Evolutionary conservation across 2,329 filamentous ascomycete species (phyloP).

Genomic region (Calonectria pauciramosa): DNA sequence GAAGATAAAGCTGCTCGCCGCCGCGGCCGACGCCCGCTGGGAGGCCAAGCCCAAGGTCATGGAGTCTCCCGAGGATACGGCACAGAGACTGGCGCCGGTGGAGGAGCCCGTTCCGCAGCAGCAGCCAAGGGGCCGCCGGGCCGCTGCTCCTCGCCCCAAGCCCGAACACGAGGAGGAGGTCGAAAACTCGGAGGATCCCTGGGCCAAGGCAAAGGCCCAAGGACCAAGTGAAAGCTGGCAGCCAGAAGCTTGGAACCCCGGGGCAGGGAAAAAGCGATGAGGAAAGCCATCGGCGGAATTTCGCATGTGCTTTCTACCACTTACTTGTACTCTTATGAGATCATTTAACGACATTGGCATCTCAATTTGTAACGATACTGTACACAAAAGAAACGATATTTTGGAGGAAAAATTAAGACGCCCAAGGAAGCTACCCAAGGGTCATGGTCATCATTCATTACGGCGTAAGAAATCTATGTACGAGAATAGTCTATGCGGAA

Average conservation of each 20-base stretch:
- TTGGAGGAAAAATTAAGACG: background rate
- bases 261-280: slow-evolving; percentile 51
- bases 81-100: slow-evolving; percentile 32
- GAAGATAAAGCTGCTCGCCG: slow-evolving; percentile 68
- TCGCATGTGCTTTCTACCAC: background rate
- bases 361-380: slow-evolving; percentile 28
- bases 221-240: slow-evolving; percentile 77
- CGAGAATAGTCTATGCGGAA: slow-evolving; percentile 36
- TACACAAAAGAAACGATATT: slow-evolving; percentile 21
- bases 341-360: background rate
- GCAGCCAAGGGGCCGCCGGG: background rate
- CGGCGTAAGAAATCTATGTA: slow-evolving; percentile 35
- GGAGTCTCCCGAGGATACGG: slow-evolving; percentile 50
- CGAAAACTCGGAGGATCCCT: slow-evolving; percentile 62
- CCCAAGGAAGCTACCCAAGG: background rate
- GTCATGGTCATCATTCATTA: slow-evolving; percentile 34
- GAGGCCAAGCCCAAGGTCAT: slow-evolving; percentile 68
- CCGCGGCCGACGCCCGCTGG: slow-evolving; percentile 75
- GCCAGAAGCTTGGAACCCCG: slow-evolving; percentile 73
- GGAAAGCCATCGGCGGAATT: background rate
- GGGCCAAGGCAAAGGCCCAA: slow-evolving; percentile 63
- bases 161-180: slow-evolving; percentile 21
- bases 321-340: background rate
- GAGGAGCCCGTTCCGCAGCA: slow-evolving; percentile 9
- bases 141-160: slow-evolving; percentile 16